A percentile compares a stretch with the other conserved stretches of the same genome.
Conservation (phyloP, 148 eudicot genomes). For the Rhododendron vialii region DNA sequence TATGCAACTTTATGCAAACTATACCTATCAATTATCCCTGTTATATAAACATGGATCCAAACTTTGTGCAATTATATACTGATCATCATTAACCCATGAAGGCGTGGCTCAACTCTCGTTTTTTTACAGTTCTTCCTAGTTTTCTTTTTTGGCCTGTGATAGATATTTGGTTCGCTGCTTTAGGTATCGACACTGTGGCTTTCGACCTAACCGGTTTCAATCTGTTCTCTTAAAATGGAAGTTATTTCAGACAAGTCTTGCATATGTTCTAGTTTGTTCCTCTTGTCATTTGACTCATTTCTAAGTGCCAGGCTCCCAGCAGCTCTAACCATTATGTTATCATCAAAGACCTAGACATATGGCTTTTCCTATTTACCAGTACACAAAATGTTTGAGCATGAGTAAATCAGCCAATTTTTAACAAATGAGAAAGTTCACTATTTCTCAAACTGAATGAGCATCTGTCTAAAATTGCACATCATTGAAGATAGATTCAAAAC, state of each 20-base stretch:
- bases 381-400: not conserved
- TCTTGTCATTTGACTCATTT: not conserved
- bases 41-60: not conserved
- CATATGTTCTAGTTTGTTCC: not conserved
- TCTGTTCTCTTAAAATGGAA: not conserved
- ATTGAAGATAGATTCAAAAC: not conserved
- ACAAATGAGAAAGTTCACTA: not conserved
- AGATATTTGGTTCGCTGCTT: not conserved
- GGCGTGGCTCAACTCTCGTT: not conserved
- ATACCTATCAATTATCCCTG: not conserved
- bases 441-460: not conserved
- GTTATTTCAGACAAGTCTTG: not conserved
- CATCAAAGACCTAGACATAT: not conserved
- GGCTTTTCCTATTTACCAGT: not conserved
- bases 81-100: not conserved
- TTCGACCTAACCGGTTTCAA: not conserved
- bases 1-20: not conserved
- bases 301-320: not conserved
- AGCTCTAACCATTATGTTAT: not conserved
- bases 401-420: not conserved
- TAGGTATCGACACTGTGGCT: not conserved
- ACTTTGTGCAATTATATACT: not conserved
- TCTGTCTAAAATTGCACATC: not conserved
- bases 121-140: not conserved
- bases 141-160: not conserved